Base-by-base conservation (phyloP, 257 asterid genomes). In the Solanum medicagineum region DNA sequence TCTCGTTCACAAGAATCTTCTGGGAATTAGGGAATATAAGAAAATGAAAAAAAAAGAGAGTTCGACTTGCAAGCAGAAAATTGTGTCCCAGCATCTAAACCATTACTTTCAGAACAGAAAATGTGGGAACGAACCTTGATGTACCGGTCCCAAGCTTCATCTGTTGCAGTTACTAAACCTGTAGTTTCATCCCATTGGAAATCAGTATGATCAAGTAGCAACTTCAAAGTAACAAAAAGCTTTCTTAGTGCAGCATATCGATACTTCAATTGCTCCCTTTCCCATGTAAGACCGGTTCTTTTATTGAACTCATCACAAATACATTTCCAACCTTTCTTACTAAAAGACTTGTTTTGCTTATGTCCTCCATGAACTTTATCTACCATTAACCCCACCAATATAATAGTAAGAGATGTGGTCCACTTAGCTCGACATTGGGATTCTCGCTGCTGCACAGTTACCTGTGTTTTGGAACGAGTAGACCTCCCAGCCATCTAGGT, bases 381-480 rank as follows among this genome's bases (percentile, higher is more conserved):
- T 8, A 91, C 94, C 98, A 94, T 89, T 90, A 92, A 88, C 83
- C 91, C 97, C 32, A 82, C 93, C 80, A 94, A 84, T 20, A 88
- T 87, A 85, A 88, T 92, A 40, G 97, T 94, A 84, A 92, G 90
- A 19, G 91, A 68, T 42, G 90, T 47, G 51, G 96, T 94, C 98
- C 98, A 94, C 86, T 90, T 94, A 29, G 98, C 98, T 91, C 98
- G 92, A 17, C 90, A 88, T 71, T 92, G 97, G 83, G 90, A 88
- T 87, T 92, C 95, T 42, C 88, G 88, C 87, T 89, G 93, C 88
- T 87, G 91, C 26, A 42, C 87, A 60, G 84, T 20, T 83, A 62
- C 89, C 82, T 85, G 84, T 85, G 90, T 91, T 90, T 87, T 90
- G 26, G 88, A 87, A 81, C 94, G 97, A 87, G 96, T 88, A 68